A percentile compares a stretch with the other conserved stretches of the same genome.
Evolutionary conservation across 768 basidiomycete genomes (phyloP).

Genomic region (Russula griseocarnosa): DNA sequence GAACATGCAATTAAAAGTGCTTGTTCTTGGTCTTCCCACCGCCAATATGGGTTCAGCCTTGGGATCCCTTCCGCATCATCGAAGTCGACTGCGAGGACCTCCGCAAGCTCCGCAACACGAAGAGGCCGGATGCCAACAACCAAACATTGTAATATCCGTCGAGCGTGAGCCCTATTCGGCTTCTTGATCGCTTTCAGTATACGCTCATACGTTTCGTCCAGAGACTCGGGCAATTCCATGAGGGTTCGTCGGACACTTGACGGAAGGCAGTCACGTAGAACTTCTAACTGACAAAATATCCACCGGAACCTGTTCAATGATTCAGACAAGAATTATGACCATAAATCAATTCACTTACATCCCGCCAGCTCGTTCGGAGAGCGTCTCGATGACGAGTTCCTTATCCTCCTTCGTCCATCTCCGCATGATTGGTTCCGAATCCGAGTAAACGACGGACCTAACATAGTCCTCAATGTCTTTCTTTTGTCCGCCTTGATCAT

Average conservation of each 20-base stretch:
- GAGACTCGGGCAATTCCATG: neutral
- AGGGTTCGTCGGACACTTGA: neutral
- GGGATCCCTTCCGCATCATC: neutral
- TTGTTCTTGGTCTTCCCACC: neutral
- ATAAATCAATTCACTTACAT: neutral
- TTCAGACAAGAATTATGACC: neutral
- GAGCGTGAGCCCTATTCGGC: neutral
- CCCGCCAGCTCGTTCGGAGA: neutral
- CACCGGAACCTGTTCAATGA: neutral
- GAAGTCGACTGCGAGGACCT: neutral
- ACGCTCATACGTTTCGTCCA: slow-evolving; percentile 1
- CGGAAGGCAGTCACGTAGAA: neutral
- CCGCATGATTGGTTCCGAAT: neutral
- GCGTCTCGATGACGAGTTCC: neutral
- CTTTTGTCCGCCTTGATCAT: slow-evolving; percentile 3
- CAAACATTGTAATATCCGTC: neutral
- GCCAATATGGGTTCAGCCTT: neutral
- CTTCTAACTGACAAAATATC: neutral
- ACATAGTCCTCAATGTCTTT: neutral
- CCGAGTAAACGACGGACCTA: neutral
- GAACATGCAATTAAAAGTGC: neutral
- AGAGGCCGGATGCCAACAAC: neutral
- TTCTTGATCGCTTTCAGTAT: neutral
- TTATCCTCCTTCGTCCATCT: slow-evolving; percentile 2
- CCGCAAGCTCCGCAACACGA: neutral